Base-by-base conservation (phyloP, 116 monocot species). In the Cymodocea nodosa region DNA sequence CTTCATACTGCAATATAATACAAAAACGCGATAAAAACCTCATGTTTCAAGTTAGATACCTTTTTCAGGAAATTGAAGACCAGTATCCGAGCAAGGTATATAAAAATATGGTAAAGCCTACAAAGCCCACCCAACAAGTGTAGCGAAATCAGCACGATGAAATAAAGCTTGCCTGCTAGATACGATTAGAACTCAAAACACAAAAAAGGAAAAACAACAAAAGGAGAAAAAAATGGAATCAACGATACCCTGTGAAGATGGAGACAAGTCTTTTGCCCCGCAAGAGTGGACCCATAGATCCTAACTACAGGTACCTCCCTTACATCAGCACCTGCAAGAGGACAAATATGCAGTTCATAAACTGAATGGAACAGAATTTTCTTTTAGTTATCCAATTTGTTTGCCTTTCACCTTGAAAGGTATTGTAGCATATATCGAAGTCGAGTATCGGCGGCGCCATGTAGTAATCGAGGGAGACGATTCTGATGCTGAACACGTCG, bases 381-480 rank as follows among this genome's bases (percentile, higher is more conserved):
- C 13, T 35, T n/a, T 23, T 22, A 16, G 2, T 15, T 20, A 24
- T 48, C 13, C 13, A 4, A 4, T 65, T 50, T 23, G 40, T 44
- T 50, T 40, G 18, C 6, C 17, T 20, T 35, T 70, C 22, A 94
- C 94, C 87, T 61, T 83, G 85, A 74, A 90, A 87, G 52, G 65
- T 65, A 53, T 83, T 95, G 70, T 81, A 76, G 72, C 76, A 79
- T 71, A 87, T 75, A 69, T 87, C 94, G 64, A 85, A 67, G 34
- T 76, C 84, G 52, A 80, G 83, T 62, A 95, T 83, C 5, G 90
- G 90, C 30, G 77, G 70, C 48, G 94, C 75, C 90, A 95, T 95
- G 81, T 87, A 95, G 90, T 90, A 90, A 52, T 95, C 94, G 62
- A 90, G 72, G 13, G 87, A 84, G 49, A 95, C 95, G 66, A 95